A percentile compares a stretch with the other conserved stretches of the same genome.
phyloP scores from a whole-genome alignment of 306 rosid species.

The Vachellia collinsii region DNA sequence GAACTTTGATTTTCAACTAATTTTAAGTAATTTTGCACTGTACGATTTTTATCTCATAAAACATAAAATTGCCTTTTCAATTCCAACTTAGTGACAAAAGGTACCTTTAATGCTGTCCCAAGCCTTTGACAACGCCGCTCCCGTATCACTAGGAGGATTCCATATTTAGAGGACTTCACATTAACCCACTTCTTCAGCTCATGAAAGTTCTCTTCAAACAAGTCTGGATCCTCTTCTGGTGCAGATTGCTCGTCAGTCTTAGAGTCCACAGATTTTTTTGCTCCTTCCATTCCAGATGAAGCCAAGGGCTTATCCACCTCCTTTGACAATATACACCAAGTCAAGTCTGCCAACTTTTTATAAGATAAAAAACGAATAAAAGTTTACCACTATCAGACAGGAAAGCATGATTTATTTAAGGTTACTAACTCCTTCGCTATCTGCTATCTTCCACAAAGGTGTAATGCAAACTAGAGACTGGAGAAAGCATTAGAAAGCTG shows the following conservation, averaged over 20 bases:
- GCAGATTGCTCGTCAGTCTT: constrained; percentile 44
- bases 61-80: neutral
- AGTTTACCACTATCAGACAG: constrained; percentile 39
- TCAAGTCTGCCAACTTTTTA: constrained; percentile 64
- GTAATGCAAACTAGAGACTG: constrained; percentile 30
- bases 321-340: constrained; percentile 59
- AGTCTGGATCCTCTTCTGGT: constrained; percentile 45
- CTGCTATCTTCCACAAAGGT: constrained; percentile 29
- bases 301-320: constrained; percentile 49
- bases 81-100: constrained; percentile 1
- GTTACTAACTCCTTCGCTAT: constrained; percentile 11
- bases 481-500: constrained; percentile 2
- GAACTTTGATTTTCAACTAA: neutral
- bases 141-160: constrained; percentile 69
- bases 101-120: constrained; percentile 90
- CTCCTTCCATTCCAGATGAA: constrained; percentile 46
- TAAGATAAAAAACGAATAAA: constrained; percentile 37
- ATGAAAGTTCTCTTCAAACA: constrained; percentile 77
- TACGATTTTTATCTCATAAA: too few relatives aligned
- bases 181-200: constrained; percentile 93
- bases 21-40: too few relatives aligned
- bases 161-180: constrained; percentile 73
- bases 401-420: constrained; percentile 31
- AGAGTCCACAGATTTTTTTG: constrained; percentile 39
- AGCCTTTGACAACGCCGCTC: constrained; percentile 81